Percentiles rank a stretch among this genome's conserved stretches.
Evolutionary conservation across 768 basidiomycete genomes (phyloP).

Genomic region (Podaxis sp.): DNA sequence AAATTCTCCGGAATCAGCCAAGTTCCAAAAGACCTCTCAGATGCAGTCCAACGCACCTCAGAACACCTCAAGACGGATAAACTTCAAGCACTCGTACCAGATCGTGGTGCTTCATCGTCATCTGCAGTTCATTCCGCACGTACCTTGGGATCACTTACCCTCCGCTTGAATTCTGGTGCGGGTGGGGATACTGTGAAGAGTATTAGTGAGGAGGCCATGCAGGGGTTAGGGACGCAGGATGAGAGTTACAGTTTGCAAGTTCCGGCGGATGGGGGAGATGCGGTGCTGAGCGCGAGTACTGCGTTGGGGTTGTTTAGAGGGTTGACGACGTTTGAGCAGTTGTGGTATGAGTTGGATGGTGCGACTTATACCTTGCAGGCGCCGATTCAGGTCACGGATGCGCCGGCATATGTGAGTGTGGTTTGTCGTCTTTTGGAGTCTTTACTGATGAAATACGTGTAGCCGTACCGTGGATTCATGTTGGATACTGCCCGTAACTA

Average conservation of each 20-base stretch:
- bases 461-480: conserved; percentile 79
- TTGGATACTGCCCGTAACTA: conserved; percentile 81
- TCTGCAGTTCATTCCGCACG: conserved; percentile 37
- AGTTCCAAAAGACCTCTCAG: conserved; percentile 55
- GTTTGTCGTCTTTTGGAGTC: background rate
- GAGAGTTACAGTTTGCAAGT: conserved; percentile 63
- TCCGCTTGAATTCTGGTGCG: conserved; percentile 34
- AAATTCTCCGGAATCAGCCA: conserved; percentile 30
- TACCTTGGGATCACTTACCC: conserved; percentile 40
- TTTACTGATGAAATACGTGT: background rate
- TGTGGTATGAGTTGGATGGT: conserved; percentile 64
- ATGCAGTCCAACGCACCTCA: conserved; percentile 54
- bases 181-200: conserved; percentile 30
- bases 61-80: conserved; percentile 48
- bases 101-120: conserved; percentile 53
- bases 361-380: conserved; percentile 53
- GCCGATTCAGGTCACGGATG: conserved; percentile 55
- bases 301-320: conserved; percentile 71
- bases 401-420: conserved; percentile 61
- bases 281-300: conserved; percentile 57
- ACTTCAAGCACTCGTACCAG: conserved; percentile 57
- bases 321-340: conserved; percentile 72
- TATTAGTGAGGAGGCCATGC: conserved; percentile 55
- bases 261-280: conserved; percentile 52
- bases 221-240: conserved; percentile 44